Conservation (phyloP, 176 grass and related monocot species). For the Oryza punctata region DNA sequence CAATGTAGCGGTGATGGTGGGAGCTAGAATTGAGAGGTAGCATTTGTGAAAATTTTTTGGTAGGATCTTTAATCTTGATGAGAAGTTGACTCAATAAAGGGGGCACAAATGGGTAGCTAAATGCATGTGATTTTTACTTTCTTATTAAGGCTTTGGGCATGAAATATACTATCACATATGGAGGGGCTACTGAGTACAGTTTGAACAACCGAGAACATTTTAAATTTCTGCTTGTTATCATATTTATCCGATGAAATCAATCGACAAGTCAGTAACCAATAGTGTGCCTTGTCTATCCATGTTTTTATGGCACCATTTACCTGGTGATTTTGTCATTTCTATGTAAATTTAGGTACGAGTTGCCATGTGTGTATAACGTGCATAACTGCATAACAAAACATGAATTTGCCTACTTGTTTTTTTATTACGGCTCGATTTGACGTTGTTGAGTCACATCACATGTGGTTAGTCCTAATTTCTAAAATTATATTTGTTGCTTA, state of each 20-base stretch:
- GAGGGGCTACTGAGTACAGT: not conserved
- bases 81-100: conserved; percentile 35
- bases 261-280: not conserved
- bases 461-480: not conserved
- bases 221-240: not conserved
- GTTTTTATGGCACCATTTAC: not conserved
- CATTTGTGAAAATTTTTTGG: conserved; percentile 36
- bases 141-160: not conserved
- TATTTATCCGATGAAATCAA: not conserved
- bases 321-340: not conserved
- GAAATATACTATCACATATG: not conserved
- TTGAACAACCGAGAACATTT: not conserved
- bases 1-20: not conserved
- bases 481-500: not conserved
- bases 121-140: not conserved
- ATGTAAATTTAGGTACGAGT: not conserved
- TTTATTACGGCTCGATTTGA: not conserved
- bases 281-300: not conserved
- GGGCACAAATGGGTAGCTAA: not conserved
- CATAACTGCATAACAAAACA: not conserved
- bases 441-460: not conserved
- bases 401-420: not conserved
- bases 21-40: conserved; percentile 13
- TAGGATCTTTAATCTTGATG: conserved; percentile 3
- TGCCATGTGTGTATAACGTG: not conserved